Conservation (phyloP, 495 filamentous ascomycete species). For the Penicillium chermesinum region DNA sequence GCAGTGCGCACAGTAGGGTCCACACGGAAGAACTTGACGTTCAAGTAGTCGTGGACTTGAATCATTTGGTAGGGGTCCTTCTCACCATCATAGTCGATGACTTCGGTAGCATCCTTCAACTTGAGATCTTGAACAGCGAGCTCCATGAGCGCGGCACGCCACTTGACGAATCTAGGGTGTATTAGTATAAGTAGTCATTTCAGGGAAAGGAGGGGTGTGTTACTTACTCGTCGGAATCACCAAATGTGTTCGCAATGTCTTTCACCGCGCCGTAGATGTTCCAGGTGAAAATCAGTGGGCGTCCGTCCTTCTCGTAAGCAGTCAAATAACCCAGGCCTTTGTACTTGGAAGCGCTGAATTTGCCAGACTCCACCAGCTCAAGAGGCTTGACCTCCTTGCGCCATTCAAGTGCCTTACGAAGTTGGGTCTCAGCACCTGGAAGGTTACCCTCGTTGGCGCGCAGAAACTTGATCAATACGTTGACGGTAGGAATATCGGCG, state of each 20-base stretch:
- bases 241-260: slow-evolving; percentile 66
- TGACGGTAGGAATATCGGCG: slow-evolving; percentile 62
- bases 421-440: slow-evolving; percentile 64
- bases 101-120: slow-evolving; percentile 56
- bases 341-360: slow-evolving; percentile 48
- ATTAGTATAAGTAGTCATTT: neutral
- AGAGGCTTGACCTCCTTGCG: slow-evolving; percentile 58
- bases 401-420: slow-evolving; percentile 75
- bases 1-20: slow-evolving; percentile 64
- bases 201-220: neutral
- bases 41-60: slow-evolving; percentile 87
- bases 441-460: slow-evolving; percentile 78
- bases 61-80: slow-evolving; percentile 78
- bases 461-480: slow-evolving; percentile 86
- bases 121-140: slow-evolving; percentile 64
- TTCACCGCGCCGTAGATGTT: slow-evolving; percentile 83
- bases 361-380: slow-evolving; percentile 34
- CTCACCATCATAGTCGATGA: slow-evolving; percentile 65
- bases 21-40: slow-evolving; percentile 72
- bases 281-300: slow-evolving; percentile 60
- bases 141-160: slow-evolving; percentile 86
- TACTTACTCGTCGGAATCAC: slow-evolving; percentile 67
- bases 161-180: slow-evolving; percentile 64
- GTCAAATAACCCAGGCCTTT: slow-evolving; percentile 52
- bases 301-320: slow-evolving; percentile 39